Evolutionary conservation across 2,329 filamentous ascomycete species (phyloP).

Genomic region (Ophiognomonia clavigignenti-juglandacearum): DNA sequence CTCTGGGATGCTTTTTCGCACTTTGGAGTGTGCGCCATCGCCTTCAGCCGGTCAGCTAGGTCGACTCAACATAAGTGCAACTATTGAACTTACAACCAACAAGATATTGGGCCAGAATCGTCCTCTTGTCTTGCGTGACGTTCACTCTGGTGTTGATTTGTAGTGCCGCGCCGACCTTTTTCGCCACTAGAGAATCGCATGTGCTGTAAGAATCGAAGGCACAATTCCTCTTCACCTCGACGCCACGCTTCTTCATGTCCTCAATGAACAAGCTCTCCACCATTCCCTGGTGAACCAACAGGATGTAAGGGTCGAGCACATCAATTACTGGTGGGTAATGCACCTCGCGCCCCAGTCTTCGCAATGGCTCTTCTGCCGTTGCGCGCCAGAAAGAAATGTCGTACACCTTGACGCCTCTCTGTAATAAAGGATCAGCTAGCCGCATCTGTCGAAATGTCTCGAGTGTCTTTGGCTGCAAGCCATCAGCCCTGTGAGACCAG

Average conservation of each 20-base stretch:
- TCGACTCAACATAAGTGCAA: too few species aligned
- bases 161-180: slow-evolving; percentile 34
- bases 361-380: slow-evolving; percentile 47
- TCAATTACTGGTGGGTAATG: slow-evolving; percentile 62
- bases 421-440: slow-evolving; percentile 63
- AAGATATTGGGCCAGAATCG: slow-evolving; percentile 55
- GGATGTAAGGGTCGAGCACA: slow-evolving; percentile 51
- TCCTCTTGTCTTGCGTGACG: slow-evolving; percentile 41
- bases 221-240: slow-evolving; percentile 59
- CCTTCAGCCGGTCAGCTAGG: slow-evolving; percentile 15
- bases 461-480: slow-evolving; percentile 72
- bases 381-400: slow-evolving; percentile 70
- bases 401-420: slow-evolving; percentile 64
- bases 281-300: slow-evolving; percentile 68
- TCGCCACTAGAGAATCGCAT: slow-evolving; percentile 29
- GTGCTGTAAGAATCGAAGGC: slow-evolving; percentile 55
- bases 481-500: slow-evolving; percentile 51
- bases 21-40: slow-evolving; percentile 51
- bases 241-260: slow-evolving; percentile 60
- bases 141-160: slow-evolving; percentile 49
- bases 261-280: slow-evolving; percentile 67
- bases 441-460: slow-evolving; percentile 71
- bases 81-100: slow-evolving; percentile 59
- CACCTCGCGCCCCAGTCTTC: slow-evolving; percentile 44
- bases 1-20: slow-evolving; percentile 42